Conservation (phyloP, 2,329 filamentous ascomycete genomes). For the Alternaria arborescens region DNA sequence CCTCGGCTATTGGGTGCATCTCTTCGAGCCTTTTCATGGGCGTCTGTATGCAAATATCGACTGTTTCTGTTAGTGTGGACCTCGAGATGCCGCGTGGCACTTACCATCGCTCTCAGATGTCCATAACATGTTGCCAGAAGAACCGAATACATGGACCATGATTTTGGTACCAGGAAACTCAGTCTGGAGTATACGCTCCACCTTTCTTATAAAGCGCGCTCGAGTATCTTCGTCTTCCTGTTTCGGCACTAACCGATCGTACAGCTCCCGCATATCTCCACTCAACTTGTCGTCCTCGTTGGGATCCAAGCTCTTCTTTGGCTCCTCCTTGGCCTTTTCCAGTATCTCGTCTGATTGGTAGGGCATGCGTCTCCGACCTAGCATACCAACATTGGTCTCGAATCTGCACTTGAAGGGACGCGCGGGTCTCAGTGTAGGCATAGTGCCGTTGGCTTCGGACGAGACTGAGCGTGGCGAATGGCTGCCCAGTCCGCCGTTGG, state of each 20-base stretch:
- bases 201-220: constrained; percentile 79
- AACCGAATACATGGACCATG: constrained; percentile 94
- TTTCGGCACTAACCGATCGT: constrained; percentile 84
- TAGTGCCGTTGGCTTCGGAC: constrained; percentile 81
- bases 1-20: constrained; percentile 88
- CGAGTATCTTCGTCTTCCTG: constrained; percentile 79
- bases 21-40: constrained; percentile 85
- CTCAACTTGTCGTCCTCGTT: constrained; percentile 66
- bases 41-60: constrained; percentile 97
- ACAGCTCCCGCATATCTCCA: constrained; percentile 84
- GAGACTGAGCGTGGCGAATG: constrained; percentile 91
- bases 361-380: constrained; percentile 85
- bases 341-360: constrained; percentile 90
- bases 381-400: constrained; percentile 79
- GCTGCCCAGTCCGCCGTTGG: constrained; percentile 73
- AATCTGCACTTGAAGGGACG: constrained; percentile 76
- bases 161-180: constrained; percentile 94
- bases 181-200: constrained; percentile 86
- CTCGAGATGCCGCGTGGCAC: constrained; percentile 33
- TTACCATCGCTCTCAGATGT: constrained; percentile 95
- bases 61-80: constrained; percentile 59
- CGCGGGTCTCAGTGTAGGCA: constrained; percentile 71
- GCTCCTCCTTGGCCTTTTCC: constrained; percentile 71
- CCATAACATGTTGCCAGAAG: constrained; percentile 92
- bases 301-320: constrained; percentile 62